Percentiles rank a stretch among this genome's conserved stretches.
Evolutionary conservation across 179 eudicot genomes (phyloP).

Genomic region (Corrigiola litoralis): DNA sequence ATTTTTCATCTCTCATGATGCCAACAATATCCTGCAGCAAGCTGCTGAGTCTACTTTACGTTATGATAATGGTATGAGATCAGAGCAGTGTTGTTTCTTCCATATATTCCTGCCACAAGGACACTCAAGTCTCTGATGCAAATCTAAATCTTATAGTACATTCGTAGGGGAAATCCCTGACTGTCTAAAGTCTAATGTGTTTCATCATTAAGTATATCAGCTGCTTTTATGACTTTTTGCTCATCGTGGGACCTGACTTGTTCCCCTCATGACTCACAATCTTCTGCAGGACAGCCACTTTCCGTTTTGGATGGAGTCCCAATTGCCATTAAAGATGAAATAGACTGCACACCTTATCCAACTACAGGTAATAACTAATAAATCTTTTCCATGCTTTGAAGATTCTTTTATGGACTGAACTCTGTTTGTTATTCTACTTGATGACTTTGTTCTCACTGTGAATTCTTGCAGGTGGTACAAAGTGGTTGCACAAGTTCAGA

Average conservation of each 20-base stretch:
- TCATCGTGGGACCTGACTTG: neutral
- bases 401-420: neutral
- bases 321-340: constrained; percentile 87
- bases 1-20: constrained; percentile 62
- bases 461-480: constrained; percentile 72
- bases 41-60: constrained; percentile 82
- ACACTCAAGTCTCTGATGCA: neutral
- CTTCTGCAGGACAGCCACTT: constrained; percentile 60
- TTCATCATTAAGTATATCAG: neutral
- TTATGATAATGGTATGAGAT: constrained; percentile 48
- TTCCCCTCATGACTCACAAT: neutral
- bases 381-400: neutral
- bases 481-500: constrained; percentile 80
- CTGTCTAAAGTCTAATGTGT: too few species aligned
- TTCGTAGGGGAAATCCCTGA: too few species aligned
- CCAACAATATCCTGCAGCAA: constrained; percentile 58
- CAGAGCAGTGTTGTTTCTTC: neutral
- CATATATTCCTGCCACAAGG: neutral
- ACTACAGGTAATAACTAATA: constrained; percentile 81
- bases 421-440: neutral
- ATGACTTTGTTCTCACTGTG: neutral
- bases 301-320: constrained; percentile 92
- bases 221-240: neutral
- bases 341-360: constrained; percentile 92
- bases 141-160: too few species aligned